Evolutionary conservation across 208 protist genomes (phyloP), one percentile per base, ranked within the genome.

Genomic region (Leishmania guyanensis): DNA sequence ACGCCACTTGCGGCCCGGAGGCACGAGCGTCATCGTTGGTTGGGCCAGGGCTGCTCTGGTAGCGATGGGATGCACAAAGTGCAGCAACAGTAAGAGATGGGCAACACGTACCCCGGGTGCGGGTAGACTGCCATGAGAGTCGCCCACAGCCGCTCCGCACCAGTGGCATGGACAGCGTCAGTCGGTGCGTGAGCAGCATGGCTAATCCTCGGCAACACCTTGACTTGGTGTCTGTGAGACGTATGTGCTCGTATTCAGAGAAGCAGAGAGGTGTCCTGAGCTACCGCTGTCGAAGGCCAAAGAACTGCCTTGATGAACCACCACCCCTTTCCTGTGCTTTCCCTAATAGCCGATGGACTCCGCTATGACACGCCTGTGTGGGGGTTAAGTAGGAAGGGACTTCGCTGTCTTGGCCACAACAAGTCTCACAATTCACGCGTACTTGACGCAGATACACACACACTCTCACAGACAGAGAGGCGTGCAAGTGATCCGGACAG

Each of bases 61-160:
- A 83, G n/a, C 79, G 84, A 26, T 58, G 58, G 33, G 74, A 65
- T 9, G 62, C 51, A 46, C 72, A 76, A 39, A 75, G 53, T 3
- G 43, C 46, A 29, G 50, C 60, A 54, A 69, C 53, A 29, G 46
- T 8, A 50, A n/a, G 3, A 33, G 48, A 36, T 56, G 46, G 53
- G 17, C 10, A 16, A 12, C 48, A 62, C n/a, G 80, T 64, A 4
- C 58, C 58, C 33, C 33, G 65, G 3, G 29, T 54, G 74, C 10
- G 56, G 39, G 22, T 10, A 68, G 22, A 65, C 36, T 17, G 74
- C 36, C 29, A 29, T 4, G 54, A 39, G 56, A 53, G 39, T n/a
- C 54, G 22, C 39, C 17, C 51, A 48, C n/a, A 56, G 72, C 14
- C 33, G 72, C 33, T 58, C 5, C 51, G 72, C 72, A 62, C 5